Percentiles rank a stretch among this genome's conserved stretches.
Conservation (phyloP, 352 stramenopile species). For the Pythium dissimile region DNA sequence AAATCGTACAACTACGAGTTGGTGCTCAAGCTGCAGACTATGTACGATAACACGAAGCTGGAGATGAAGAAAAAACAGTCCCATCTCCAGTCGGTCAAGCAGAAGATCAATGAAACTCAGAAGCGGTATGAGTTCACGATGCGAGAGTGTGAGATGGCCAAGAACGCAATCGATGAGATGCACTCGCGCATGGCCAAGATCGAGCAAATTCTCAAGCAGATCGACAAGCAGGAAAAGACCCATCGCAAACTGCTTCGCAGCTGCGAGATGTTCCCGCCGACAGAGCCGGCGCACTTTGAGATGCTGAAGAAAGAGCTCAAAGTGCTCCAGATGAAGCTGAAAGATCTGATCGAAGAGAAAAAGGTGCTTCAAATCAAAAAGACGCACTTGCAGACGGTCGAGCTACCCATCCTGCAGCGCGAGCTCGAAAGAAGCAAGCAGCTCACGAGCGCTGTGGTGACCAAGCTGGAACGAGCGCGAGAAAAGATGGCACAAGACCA, state of each 20-base stretch:
- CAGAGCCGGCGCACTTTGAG: slow-evolving; percentile 55
- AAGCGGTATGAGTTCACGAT: slow-evolving; percentile 60
- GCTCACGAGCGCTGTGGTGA: slow-evolving; percentile 58
- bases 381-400: slow-evolving; percentile 46
- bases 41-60: slow-evolving; percentile 60
- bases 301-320: slow-evolving; percentile 64
- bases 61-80: slow-evolving; percentile 63
- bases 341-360: slow-evolving; percentile 65
- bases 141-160: slow-evolving; percentile 77
- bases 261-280: slow-evolving; percentile 63
- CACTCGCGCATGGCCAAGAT: slow-evolving; percentile 60
- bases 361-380: slow-evolving; percentile 66
- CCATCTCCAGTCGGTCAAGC: slow-evolving; percentile 51
- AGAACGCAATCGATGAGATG: slow-evolving; percentile 75
- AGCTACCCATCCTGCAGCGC: slow-evolving; percentile 49
- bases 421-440: slow-evolving; percentile 59
- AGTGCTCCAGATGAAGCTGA: slow-evolving; percentile 65
- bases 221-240: slow-evolving; percentile 70
- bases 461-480: slow-evolving; percentile 56
- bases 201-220: slow-evolving; percentile 51
- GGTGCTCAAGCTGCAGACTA: slow-evolving; percentile 70
- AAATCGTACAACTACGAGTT: slow-evolving; percentile 78
- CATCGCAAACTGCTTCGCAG: slow-evolving; percentile 62
- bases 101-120: slow-evolving; percentile 61
- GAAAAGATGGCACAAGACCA: slow-evolving; percentile 71